Conservation (phyloP, 495 filamentous ascomycete species). For the Aspergillus saccharolyticus region DNA sequence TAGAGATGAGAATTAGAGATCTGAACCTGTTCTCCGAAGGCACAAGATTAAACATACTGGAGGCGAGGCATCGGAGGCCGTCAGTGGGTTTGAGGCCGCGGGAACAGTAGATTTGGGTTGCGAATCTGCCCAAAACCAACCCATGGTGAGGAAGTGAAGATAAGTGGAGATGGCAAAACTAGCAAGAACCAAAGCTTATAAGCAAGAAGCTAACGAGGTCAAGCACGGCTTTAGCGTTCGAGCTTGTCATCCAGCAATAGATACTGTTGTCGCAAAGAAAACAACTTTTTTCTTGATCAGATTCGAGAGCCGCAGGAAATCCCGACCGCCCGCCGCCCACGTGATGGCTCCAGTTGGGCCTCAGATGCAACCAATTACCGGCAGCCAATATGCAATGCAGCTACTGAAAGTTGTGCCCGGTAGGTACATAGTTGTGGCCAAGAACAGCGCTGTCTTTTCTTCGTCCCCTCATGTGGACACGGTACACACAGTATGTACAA, state of each 20-base stretch:
- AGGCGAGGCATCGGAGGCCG: constrained; percentile 42
- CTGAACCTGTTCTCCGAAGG: background rate
- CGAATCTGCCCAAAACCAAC: constrained; percentile 96
- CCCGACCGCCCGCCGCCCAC: constrained; percentile 2
- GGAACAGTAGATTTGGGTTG: constrained; percentile 36
- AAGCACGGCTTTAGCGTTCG: background rate
- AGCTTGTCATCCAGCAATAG: background rate
- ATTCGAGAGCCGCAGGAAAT: background rate
- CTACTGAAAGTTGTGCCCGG: too few relatives aligned
- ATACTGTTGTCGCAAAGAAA: background rate
- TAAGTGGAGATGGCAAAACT: background rate
- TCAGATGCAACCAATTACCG: background rate
- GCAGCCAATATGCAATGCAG: background rate
- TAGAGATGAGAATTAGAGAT: constrained; percentile 42
- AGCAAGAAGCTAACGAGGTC: background rate
- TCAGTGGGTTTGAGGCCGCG: constrained; percentile 38
- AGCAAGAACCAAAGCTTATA: background rate
- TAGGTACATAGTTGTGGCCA: too few relatives aligned
- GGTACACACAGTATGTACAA: too few relatives aligned
- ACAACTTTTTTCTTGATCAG: constrained; percentile 2
- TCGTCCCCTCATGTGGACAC: background rate
- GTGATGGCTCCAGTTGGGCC: background rate
- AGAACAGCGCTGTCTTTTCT: background rate
- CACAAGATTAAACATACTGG: constrained; percentile 49
- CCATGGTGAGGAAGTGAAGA: constrained; percentile 53